Evolutionary conservation across 202 grass and related monocot species (phyloP).

Genomic region (Cymbopogon flexuosus): DNA sequence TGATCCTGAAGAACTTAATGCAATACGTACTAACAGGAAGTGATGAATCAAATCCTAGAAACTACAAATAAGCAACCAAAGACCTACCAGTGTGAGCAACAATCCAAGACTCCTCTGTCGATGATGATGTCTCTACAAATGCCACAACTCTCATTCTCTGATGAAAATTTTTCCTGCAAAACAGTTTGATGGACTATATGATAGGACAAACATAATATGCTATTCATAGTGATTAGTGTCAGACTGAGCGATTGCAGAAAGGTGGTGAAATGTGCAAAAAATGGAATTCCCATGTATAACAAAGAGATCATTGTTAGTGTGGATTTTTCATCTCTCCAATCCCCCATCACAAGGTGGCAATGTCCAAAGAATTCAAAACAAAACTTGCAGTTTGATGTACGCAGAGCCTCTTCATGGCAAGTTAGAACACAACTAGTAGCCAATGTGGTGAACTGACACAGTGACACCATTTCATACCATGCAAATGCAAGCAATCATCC

Average conservation of each 20-base stretch:
- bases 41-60: constrained; percentile 28
- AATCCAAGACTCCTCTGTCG: constrained; percentile 78
- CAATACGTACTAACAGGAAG: not conserved
- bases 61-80: constrained; percentile 11
- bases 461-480: not conserved
- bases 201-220: constrained; percentile 21
- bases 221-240: not conserved
- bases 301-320: not conserved
- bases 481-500: not conserved
- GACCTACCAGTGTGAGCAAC: constrained; percentile 79
- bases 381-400: not conserved
- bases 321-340: not conserved
- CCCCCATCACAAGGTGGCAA: not conserved
- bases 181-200: constrained; percentile 6
- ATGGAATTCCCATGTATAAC: not conserved
- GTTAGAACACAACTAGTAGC: not conserved
- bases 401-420: not conserved
- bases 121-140: constrained; percentile 78
- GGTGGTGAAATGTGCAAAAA: not conserved
- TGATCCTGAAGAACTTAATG: constrained; percentile 7
- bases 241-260: not conserved
- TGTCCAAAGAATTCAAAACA: not conserved
- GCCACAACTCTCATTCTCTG: constrained; percentile 61
- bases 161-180: constrained; percentile 57
- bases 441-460: not conserved